Conservation (phyloP, 306 rosid genomes). For the Acacia crassicarpa region DNA sequence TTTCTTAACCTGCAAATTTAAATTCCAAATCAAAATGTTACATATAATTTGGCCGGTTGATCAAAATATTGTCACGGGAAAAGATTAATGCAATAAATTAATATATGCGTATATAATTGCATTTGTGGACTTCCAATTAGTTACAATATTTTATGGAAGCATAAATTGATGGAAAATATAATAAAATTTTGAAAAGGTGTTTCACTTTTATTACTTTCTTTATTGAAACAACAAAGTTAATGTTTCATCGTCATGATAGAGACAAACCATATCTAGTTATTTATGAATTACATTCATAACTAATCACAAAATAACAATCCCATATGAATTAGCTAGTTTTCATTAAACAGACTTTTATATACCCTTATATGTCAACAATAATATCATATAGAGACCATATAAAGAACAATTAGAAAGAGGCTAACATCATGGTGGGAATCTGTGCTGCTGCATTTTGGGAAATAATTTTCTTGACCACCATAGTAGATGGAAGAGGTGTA, state of each 20-base stretch:
- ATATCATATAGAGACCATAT: neutral
- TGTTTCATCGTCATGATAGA: neutral
- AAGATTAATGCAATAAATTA: neutral
- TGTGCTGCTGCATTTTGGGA: constrained; percentile 56
- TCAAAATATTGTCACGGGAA: neutral
- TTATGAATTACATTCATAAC: neutral
- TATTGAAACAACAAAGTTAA: neutral
- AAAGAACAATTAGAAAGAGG: neutral
- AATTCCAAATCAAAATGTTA: neutral
- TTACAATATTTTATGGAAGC: neutral
- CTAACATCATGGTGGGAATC: constrained; percentile 62
- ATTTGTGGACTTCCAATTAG: neutral
- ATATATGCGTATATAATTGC: neutral
- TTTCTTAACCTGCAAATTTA: constrained; percentile 51
- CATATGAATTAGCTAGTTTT: neutral
- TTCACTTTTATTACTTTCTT: neutral
- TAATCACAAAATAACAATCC: neutral
- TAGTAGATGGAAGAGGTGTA: constrained; percentile 79
- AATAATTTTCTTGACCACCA: constrained; percentile 89
- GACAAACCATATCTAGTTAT: neutral
- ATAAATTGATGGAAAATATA: neutral
- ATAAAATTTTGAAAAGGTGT: neutral
- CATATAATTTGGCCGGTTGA: neutral
- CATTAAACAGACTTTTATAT: neutral
- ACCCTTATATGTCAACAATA: neutral